Evolutionary conservation across 208 protist genomes (phyloP).

Genomic region (Blastocrithidia nonstop): DNA sequence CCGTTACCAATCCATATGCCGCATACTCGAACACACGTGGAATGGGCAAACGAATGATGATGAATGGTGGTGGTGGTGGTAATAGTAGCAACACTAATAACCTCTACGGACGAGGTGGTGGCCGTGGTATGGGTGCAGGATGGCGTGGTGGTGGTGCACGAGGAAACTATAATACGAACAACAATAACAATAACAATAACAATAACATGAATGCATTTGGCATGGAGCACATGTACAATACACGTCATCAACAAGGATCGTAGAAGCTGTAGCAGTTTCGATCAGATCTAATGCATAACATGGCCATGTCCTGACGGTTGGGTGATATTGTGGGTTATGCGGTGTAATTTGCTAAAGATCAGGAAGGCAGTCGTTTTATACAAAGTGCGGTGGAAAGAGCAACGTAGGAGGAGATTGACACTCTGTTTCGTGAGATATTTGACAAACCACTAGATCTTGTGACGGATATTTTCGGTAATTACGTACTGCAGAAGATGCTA

Average conservation of each 20-base stretch:
- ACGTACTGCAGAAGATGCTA: constrained; percentile 97
- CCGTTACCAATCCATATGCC: too few species aligned
- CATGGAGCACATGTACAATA: constrained; percentile 4
- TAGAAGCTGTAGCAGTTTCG: constrained; percentile 56
- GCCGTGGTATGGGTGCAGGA: constrained; percentile 4
- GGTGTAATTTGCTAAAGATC: constrained; percentile 92
- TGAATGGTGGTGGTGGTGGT: constrained; percentile 1
- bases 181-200: constrained; percentile 11
- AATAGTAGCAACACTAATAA: constrained; percentile 5
- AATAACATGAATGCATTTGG: constrained; percentile 11
- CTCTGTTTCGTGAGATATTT: constrained; percentile 89
- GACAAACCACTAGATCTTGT: constrained; percentile 82
- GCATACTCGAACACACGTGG: too few species aligned
- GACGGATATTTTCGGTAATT: constrained; percentile 98
- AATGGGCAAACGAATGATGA: constrained; percentile 8
- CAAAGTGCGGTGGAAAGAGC: constrained; percentile 91
- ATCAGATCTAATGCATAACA: constrained; percentile 25
- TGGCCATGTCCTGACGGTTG: constrained; percentile 36
- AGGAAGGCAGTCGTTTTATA: constrained; percentile 96
- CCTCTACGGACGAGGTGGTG: constrained; percentile 6
- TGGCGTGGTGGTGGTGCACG: constrained; percentile 2
- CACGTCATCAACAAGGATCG: constrained; percentile 25
- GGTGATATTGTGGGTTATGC: constrained; percentile 82
- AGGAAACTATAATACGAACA: constrained; percentile 2
- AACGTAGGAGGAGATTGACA: constrained; percentile 61